Conservation (phyloP, 345 rosid species). For the Turritis glabra region DNA sequence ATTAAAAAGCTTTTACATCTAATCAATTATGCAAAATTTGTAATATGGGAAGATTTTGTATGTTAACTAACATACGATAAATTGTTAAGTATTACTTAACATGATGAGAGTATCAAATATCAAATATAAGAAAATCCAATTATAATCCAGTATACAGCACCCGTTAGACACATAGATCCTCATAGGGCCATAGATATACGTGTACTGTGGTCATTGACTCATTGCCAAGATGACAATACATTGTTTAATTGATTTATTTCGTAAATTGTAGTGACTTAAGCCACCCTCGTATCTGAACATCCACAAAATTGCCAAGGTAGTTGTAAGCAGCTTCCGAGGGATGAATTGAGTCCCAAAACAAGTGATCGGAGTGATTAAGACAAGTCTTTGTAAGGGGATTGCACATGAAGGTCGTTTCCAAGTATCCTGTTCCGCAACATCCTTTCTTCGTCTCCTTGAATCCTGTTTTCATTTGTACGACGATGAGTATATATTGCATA, state of each 20-base stretch:
- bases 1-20: background rate
- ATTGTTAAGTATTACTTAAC: too few relatives aligned
- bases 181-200: background rate
- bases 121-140: background rate
- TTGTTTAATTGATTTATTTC: constrained; percentile 5
- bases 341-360: constrained; percentile 58
- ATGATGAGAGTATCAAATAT: background rate
- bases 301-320: constrained; percentile 24
- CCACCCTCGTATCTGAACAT: constrained; percentile 60
- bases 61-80: too few relatives aligned
- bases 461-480: constrained; percentile 32
- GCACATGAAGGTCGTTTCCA: constrained; percentile 43
- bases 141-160: constrained; percentile 5
- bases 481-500: background rate
- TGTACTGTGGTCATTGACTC: background rate
- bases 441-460: constrained; percentile 46
- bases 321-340: constrained; percentile 47
- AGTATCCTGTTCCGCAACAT: constrained; percentile 49
- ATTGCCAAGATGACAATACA: background rate
- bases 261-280: constrained; percentile 22
- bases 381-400: constrained; percentile 36
- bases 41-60: background rate
- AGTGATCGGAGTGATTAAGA: constrained; percentile 31
- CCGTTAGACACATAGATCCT: background rate
- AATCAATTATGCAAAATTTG: background rate